phyloP scores from a whole-genome alignment of 164 flowering plant species.

The Vitis cinerea region DNA sequence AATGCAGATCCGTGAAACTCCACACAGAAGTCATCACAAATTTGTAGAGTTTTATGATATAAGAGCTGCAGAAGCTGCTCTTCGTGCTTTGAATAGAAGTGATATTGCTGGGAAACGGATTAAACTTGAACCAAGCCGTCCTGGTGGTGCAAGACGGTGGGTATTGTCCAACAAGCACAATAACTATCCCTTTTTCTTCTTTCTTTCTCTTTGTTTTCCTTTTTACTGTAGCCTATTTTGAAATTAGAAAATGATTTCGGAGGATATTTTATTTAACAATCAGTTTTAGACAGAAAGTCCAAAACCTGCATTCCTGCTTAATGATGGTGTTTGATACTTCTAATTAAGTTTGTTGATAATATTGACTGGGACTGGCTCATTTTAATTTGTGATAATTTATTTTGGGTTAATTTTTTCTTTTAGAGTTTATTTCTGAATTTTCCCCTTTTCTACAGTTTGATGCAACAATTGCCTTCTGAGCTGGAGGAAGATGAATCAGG shows the following conservation, averaged over 20 bases:
- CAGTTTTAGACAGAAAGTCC: not conserved
- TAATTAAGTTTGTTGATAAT: not conserved
- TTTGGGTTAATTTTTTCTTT: not conserved
- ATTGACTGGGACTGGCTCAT: not conserved
- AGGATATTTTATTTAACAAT: not conserved
- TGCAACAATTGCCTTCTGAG: constrained; percentile 41
- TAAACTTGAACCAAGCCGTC: constrained; percentile 34
- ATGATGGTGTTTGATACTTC: not conserved
- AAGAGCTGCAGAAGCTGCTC: constrained; percentile 58
- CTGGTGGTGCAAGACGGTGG: constrained; percentile 40
- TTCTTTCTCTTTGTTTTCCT: not conserved
- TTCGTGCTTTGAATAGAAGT: constrained; percentile 55
- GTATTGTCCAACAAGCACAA: constrained; percentile 12
- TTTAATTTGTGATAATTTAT: not conserved
- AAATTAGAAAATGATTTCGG: not conserved
- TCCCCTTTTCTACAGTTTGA: constrained; percentile 35
- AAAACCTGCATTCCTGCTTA: not conserved
- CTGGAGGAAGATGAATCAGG: constrained; percentile 47
- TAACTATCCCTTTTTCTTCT: not conserved
- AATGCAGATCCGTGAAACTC: constrained; percentile 60
- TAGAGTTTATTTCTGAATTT: not conserved
- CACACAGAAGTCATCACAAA: constrained; percentile 42
- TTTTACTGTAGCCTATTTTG: not conserved
- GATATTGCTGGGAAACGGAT: constrained; percentile 39
- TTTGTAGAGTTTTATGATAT: constrained; percentile 26